phyloP scores from a whole-genome alignment of 345 rosid genomes.

The Citrus trifoliata region DNA sequence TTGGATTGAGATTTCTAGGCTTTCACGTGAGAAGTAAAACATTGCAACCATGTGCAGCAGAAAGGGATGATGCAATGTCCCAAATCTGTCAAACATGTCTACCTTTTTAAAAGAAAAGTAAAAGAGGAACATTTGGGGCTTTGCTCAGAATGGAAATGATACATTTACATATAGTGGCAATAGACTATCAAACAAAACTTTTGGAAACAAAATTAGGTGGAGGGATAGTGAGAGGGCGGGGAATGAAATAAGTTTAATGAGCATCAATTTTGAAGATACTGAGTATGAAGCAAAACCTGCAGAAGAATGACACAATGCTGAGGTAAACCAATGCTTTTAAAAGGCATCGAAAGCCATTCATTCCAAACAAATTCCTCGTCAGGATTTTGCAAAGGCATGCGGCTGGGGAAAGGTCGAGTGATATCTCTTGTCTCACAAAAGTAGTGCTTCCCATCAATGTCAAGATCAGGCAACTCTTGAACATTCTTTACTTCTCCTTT shows the following conservation, averaged over 20 bases:
- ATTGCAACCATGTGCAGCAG: background rate
- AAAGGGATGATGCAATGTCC: background rate
- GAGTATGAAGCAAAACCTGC: constrained; percentile 65
- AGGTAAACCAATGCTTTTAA: constrained; percentile 62
- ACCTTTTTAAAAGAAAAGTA: background rate
- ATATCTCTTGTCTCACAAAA: constrained; percentile 90
- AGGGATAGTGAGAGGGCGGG: background rate
- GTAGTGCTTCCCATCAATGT: constrained; percentile 91
- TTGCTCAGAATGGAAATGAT: background rate
- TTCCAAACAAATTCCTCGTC: constrained; percentile 99
- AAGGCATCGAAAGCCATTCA: constrained; percentile 73
- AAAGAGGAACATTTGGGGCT: background rate
- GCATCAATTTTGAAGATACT: constrained; percentile 26
- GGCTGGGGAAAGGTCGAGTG: constrained; percentile 90
- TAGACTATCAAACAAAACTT: background rate
- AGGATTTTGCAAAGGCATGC: constrained; percentile 58
- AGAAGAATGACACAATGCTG: constrained; percentile 78
- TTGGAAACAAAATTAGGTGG: background rate
- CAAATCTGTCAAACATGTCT: background rate
- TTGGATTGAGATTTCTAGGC: background rate
- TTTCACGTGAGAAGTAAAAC: background rate
- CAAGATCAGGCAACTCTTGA: constrained; percentile 86
- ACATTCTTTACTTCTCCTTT: constrained; percentile 84
- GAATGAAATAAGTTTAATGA: constrained; percentile 15
- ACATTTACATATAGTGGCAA: background rate